Conservation (phyloP, 768 basidiomycete species). For the Pulveroboletus sp. region DNA sequence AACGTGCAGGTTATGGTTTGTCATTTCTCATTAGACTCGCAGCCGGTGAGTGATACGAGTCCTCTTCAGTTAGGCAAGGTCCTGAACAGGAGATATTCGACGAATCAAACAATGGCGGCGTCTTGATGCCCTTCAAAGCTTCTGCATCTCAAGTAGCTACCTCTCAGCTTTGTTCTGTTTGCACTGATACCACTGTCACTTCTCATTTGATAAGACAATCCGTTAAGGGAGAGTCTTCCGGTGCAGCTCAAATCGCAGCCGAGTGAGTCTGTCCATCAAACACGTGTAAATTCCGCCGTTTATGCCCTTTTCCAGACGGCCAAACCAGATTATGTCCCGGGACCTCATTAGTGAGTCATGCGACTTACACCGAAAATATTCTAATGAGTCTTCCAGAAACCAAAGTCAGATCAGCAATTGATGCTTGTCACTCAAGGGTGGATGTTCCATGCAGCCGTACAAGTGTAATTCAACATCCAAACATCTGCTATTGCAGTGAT, state of each 20-base stretch:
- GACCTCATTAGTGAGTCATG: no score
- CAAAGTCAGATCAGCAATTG: no score
- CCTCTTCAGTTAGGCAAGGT: no score
- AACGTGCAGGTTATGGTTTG: conserved; percentile 75
- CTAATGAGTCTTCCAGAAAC: no score
- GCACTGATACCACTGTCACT: neutral
- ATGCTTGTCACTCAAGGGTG: no score
- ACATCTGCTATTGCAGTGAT: neutral
- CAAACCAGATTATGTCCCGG: no score
- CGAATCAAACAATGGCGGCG: neutral
- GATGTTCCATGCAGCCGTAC: no score
- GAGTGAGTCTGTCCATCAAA: no score
- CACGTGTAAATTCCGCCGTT: no score
- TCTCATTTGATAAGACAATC: conserved; percentile 1
- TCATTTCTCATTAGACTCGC: neutral
- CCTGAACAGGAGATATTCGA: no score
- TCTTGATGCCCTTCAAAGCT: conserved; percentile 1
- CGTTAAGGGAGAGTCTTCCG: conserved; percentile 69
- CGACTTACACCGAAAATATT: no score
- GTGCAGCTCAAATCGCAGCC: conserved; percentile 19
- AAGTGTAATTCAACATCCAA: conserved; percentile 33
- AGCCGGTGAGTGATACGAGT: conserved; percentile 13
- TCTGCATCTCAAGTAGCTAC: conserved; percentile 51
- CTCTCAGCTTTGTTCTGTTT: neutral
- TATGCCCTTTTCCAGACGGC: no score